These are phyloP conservation scores for Eimeria acervulina DNA, from an alignment of 169 alveolate genomes.

Conservation along the genomic window DNA sequence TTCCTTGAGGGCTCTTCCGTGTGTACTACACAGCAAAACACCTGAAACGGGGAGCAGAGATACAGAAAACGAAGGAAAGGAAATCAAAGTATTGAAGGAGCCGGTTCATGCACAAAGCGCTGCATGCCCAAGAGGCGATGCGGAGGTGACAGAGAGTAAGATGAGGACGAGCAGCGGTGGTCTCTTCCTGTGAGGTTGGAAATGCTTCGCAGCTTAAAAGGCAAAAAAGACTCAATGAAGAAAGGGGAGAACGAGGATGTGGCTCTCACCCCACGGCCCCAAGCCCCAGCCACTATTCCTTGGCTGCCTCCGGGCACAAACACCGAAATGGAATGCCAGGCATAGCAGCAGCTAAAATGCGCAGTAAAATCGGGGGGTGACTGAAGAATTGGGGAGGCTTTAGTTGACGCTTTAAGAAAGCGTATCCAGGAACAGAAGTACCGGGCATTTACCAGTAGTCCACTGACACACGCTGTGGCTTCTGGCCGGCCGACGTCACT, in stretches of 20 bases:
- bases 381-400: neutral
- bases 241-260: neutral
- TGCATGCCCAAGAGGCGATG: slow-evolving; percentile 22
- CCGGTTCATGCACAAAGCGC: slow-evolving; percentile 32
- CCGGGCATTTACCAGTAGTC: neutral
- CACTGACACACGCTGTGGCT: slow-evolving; percentile 47
- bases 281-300: slow-evolving; percentile 70
- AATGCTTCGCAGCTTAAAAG: slow-evolving; percentile 35
- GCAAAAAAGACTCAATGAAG: neutral
- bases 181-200: slow-evolving; percentile 17
- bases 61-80: neutral
- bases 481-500: neutral
- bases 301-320: slow-evolving; percentile 60
- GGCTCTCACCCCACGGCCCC: slow-evolving; percentile 78
- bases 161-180: neutral
- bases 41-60: neutral
- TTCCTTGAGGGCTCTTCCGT: slow-evolving; percentile 10
- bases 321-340: slow-evolving; percentile 18
- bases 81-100: neutral
- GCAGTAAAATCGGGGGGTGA: neutral
- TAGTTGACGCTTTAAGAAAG: neutral
- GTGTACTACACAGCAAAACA: slow-evolving; percentile 14
- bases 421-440: neutral
- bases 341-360: neutral
- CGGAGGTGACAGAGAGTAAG: neutral